These are phyloP conservation scores for Metschnikowia vanudenii DNA, from an alignment of 805 yeast genomes.

Conservation along the genomic window DNA sequence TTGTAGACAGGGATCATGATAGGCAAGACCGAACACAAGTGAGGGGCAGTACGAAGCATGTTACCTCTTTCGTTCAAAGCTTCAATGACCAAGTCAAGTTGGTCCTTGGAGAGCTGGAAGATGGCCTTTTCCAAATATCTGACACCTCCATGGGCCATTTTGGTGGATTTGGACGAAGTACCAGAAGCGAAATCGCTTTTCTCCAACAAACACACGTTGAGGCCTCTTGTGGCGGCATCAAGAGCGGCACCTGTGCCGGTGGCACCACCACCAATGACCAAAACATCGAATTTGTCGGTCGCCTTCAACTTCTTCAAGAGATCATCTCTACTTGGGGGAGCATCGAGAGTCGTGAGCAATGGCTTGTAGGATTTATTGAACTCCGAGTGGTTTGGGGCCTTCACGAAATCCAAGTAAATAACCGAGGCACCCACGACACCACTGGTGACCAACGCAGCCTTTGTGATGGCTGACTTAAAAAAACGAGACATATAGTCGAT, in stretches of 20 bases:
- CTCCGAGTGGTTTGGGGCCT: conserved; percentile 30
- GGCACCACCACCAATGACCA: conserved; percentile 95
- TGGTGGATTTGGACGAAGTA: conserved; percentile 90
- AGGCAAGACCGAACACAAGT: conserved; percentile 80
- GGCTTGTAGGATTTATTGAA: conserved; percentile 38
- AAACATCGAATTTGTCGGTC: conserved; percentile 64
- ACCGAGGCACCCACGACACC: conserved; percentile 37
- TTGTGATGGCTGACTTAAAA: conserved; percentile 26
- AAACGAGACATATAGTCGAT: conserved; percentile 18
- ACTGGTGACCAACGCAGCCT: conserved; percentile 31
- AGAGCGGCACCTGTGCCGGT: conserved; percentile 92
- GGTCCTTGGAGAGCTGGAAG: conserved; percentile 87
- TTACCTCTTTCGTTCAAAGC: conserved; percentile 85
- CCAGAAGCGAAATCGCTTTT: conserved; percentile 89
- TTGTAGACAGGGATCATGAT: conserved; percentile 94
- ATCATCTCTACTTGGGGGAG: conserved; percentile 58
- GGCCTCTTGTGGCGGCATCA: conserved; percentile 88
- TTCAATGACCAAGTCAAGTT: conserved; percentile 83
- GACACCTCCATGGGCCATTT: conserved; percentile 98
- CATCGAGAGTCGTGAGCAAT: conserved; percentile 41
- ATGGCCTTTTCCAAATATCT: conserved; percentile 93
- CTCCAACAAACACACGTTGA: conserved; percentile 84
- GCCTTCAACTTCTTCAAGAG: conserved; percentile 38
- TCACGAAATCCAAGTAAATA: conserved; percentile 41
- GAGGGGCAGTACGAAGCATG: conserved; percentile 89